phyloP scores from a whole-genome alignment of 2,329 filamentous ascomycete species.

The Rhinocladiella similis region DNA sequence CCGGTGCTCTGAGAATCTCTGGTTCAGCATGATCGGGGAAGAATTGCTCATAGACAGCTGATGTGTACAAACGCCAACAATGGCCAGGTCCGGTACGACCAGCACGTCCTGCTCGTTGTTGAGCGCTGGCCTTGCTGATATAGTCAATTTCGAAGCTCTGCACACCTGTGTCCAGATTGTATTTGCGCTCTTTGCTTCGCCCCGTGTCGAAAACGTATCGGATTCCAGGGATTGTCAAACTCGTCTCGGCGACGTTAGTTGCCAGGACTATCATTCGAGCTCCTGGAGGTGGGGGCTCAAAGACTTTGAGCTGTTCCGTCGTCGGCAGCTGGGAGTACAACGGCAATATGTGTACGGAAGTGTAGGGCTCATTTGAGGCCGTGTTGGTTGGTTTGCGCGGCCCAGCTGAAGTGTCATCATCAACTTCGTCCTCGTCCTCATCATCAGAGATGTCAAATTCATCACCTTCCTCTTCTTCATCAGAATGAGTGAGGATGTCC shows the following conservation, averaged over 20 bases:
- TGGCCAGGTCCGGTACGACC: constrained; percentile 94
- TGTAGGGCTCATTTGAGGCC: constrained; percentile 54
- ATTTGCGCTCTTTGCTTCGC: constrained; percentile 86
- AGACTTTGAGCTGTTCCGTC: constrained; percentile 86
- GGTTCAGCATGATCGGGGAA: constrained; percentile 84
- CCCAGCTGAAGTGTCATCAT: not conserved
- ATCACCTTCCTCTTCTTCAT: constrained; percentile 58
- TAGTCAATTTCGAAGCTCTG: constrained; percentile 94
- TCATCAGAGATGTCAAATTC: constrained; percentile 63
- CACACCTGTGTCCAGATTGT: constrained; percentile 83
- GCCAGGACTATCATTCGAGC: constrained; percentile 84
- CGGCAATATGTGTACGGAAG: constrained; percentile 82
- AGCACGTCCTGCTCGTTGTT: constrained; percentile 87
- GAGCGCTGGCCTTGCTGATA: constrained; percentile 96
- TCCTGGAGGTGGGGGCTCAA: constrained; percentile 78
- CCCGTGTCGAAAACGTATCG: constrained; percentile 96
- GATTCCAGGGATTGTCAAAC: constrained; percentile 92
- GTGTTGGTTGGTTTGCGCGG: not conserved
- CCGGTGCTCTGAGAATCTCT: constrained; percentile 85
- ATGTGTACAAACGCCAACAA: constrained; percentile 92
- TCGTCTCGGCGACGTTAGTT: constrained; percentile 96
- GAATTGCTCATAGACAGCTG: constrained; percentile 84
- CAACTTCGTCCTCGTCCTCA: constrained; percentile 55
- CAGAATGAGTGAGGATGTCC: constrained; percentile 61
- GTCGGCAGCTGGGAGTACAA: constrained; percentile 91